Conservation (phyloP, 2,329 filamentous ascomycete genomes). For the Conoideocrella luteorostrata region DNA sequence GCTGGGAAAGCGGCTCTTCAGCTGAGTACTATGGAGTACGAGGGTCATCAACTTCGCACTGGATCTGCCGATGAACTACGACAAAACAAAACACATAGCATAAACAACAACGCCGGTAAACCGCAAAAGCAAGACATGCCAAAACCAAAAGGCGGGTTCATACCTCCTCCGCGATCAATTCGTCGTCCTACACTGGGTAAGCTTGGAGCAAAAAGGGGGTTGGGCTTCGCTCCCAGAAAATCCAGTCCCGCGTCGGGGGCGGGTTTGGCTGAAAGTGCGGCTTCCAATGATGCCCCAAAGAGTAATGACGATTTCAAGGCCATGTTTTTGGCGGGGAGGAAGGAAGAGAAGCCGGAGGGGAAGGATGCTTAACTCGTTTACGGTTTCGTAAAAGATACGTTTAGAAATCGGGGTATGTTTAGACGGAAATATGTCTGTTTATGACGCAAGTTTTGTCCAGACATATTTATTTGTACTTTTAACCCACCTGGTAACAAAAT, state of each 20-base stretch:
- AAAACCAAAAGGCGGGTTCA: conserved; percentile 22
- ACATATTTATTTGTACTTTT: too few species aligned
- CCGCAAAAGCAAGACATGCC: conserved; percentile 10
- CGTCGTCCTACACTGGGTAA: conserved; percentile 37
- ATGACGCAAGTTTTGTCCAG: too few species aligned
- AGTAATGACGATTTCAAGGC: conserved; percentile 54
- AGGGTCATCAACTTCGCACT: conserved; percentile 45
- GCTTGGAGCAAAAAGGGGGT: conserved; percentile 32
- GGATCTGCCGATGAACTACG: conserved; percentile 51
- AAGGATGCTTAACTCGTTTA: not conserved
- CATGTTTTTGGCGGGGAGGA: conserved; percentile 32
- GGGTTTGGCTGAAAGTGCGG: conserved; percentile 10
- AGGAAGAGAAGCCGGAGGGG: conserved; percentile 7
- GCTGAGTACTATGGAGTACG: conserved; percentile 50
- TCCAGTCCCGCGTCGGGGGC: conserved; percentile 8
- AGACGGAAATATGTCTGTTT: too few species aligned
- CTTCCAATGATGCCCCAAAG: conserved; percentile 31
- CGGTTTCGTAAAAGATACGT: too few species aligned
- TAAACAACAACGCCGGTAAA: conserved; percentile 18
- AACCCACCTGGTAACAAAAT: too few species aligned
- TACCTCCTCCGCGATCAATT: conserved; percentile 37
- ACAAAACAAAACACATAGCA: conserved; percentile 38
- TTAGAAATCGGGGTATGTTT: too few species aligned
- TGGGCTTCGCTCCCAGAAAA: conserved; percentile 34
- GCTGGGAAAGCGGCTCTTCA: conserved; percentile 66